These are phyloP conservation scores for Primulina eburnea DNA, from an alignment of 257 asterid species.

Conservation along the genomic window DNA sequence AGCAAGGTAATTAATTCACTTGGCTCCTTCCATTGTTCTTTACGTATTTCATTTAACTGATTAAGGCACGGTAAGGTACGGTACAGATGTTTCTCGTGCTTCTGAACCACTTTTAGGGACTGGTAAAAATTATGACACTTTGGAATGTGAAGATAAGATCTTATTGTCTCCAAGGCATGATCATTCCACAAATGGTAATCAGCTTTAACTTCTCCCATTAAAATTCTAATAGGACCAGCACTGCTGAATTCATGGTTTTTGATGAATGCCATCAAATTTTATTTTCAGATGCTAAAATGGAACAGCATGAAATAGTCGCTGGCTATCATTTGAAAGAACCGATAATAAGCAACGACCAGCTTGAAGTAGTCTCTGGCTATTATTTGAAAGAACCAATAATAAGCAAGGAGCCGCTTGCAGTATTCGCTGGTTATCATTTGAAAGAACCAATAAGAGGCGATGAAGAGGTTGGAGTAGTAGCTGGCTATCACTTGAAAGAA, in stretches of 20 bases:
- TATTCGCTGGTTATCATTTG: background rate
- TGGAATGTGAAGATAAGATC: constrained; percentile 16
- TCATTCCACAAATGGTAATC: constrained; percentile 18
- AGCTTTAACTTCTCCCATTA: background rate
- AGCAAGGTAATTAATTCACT: constrained; percentile 52
- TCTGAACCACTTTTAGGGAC: constrained; percentile 18
- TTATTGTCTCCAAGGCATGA: constrained; percentile 22
- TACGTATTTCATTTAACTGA: background rate
- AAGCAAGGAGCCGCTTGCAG: background rate
- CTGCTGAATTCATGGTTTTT: no score
- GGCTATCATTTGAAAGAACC: background rate
- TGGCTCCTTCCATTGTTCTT: constrained; percentile 6
- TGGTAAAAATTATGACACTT: background rate
- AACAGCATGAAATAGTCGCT: background rate
- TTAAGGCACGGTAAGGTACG: background rate
- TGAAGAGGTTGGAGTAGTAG: background rate
- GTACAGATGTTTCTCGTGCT: constrained; percentile 8
- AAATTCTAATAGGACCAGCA: background rate
- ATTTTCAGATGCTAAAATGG: background rate
- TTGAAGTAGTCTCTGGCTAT: background rate
- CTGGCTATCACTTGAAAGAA: background rate
- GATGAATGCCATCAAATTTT: background rate
- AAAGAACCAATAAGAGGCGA: background rate
- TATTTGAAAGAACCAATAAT: background rate
- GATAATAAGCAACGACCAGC: background rate